phyloP scores from a whole-genome alignment of 2,329 filamentous ascomycete genomes.

The Trichoderma sp. region DNA sequence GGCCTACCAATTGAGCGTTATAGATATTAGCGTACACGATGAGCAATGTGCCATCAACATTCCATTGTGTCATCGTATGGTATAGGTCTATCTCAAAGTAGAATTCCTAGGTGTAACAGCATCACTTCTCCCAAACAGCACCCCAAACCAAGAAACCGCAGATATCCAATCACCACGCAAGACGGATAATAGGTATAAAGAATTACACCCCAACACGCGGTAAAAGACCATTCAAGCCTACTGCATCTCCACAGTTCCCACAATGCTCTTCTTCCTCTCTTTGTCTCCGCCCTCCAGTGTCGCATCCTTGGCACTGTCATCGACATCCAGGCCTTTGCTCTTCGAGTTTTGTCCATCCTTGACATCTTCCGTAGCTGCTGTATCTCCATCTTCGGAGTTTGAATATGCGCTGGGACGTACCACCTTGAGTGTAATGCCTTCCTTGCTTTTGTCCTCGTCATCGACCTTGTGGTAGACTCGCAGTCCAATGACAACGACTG shows the following conservation, averaged over 20 bases:
- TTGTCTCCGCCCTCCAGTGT: constrained; percentile 35
- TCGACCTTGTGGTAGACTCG: constrained; percentile 56
- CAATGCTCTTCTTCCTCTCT: constrained; percentile 37
- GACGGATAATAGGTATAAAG: background rate
- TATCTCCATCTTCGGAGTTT: constrained; percentile 25
- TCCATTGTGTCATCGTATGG: background rate
- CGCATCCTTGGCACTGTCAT: constrained; percentile 46
- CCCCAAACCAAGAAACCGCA: background rate
- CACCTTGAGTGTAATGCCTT: constrained; percentile 39
- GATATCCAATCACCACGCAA: background rate
- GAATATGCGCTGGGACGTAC: constrained; percentile 38
- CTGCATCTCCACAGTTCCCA: constrained; percentile 24
- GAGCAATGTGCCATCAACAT: too few species aligned
- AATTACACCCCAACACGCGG: background rate
- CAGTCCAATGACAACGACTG: constrained; percentile 58
- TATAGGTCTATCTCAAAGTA: background rate
- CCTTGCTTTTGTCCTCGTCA: constrained; percentile 31
- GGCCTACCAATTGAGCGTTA: too few species aligned
- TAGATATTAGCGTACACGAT: too few species aligned
- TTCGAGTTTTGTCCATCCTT: constrained; percentile 18
- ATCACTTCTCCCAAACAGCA: background rate
- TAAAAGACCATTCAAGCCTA: background rate
- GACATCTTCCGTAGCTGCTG: constrained; percentile 21
- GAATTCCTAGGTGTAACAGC: background rate
- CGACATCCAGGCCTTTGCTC: constrained; percentile 40